Evolutionary conservation across 345 rosid species (phyloP), one percentile per base, ranked within the genome.

Genomic region (Sisymbrium altissimum): DNA sequence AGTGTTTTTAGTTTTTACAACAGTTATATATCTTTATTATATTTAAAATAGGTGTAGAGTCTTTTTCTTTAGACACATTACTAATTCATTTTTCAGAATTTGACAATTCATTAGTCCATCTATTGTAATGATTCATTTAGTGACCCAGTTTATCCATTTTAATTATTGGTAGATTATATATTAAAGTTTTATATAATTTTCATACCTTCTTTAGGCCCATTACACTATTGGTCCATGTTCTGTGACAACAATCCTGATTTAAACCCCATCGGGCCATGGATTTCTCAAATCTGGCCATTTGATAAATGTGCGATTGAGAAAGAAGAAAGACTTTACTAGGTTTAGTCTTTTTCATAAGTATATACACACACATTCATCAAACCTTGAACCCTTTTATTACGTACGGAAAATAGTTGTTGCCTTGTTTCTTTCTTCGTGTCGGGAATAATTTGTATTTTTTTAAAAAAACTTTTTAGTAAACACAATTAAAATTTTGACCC

Each of bases 351-450:
- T 33, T 13, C 55, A 48, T 29, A n/a, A n/a, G n/a, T n/a, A n/a
- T n/a, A n/a, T n/a, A n/a, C n/a, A n/a, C n/a, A n/a, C n/a, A n/a
- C n/a, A 49, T 12, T 19, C 41, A 18, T 5, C 70, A 17, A 65
- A 11, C 25, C 17, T 25, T 41, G 19, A 43, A 45, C 36, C 13
- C 53, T 46, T 18, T 48, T 12, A 11, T 11, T 32, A 4, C 23
- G 41, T 11, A 13, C 43, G 25, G 43, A 49, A 48, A 18, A 19
- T 48, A 65, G 45, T 33, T 48, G 45, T 48, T 21, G 44, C 13
- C 15, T 33, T 66, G 70, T 66, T 66, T 66, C 21, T 49, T 40
- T 46, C 70, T 38, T 14, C 23, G 35, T 50, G 71, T 33, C 48
- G 9, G 18, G 70, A 66, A 36, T 15, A 50, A n/a, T n/a, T n/a